phyloP scores from a whole-genome alignment of 208 protist species.

The Leishmania amazonensis region DNA sequence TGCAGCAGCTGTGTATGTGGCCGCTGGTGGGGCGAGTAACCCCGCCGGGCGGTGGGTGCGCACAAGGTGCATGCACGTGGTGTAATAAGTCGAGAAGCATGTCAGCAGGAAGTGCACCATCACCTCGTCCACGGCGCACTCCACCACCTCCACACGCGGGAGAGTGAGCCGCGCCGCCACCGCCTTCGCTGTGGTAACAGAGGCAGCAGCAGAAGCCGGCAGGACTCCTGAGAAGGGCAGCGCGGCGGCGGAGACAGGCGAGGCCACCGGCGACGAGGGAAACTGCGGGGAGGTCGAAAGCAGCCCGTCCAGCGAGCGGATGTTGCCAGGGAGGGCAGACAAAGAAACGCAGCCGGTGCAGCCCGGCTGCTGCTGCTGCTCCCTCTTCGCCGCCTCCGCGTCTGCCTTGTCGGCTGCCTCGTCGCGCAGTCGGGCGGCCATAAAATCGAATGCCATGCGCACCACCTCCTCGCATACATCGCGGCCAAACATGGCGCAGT shows the following conservation, averaged over 20 bases:
- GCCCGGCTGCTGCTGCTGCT: slow-evolving; percentile 3
- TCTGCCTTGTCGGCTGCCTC: slow-evolving; percentile 16
- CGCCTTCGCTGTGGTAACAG: not conserved
- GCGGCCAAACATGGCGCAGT: slow-evolving; percentile 26
- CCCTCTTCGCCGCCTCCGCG: not conserved
- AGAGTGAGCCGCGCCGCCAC: slow-evolving; percentile 6
- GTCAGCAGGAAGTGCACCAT: slow-evolving; percentile 35
- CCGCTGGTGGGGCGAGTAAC: not conserved
- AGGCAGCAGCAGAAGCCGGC: not conserved
- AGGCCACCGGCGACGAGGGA: slow-evolving; percentile 12
- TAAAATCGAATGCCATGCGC: slow-evolving; percentile 27
- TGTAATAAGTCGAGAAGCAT: slow-evolving; percentile 32
- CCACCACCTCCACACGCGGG: slow-evolving; percentile 25
- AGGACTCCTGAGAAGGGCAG: not conserved
- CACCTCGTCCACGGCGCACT: slow-evolving; percentile 37
- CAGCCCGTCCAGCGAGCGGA: not conserved
- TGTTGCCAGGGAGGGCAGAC: not conserved
- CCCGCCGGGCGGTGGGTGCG: slow-evolving; percentile 16
- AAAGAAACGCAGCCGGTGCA: not conserved
- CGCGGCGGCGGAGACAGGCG: slow-evolving; percentile 2
- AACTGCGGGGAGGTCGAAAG: not conserved
- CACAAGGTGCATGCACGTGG: slow-evolving; percentile 23
- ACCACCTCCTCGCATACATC: slow-evolving; percentile 33
- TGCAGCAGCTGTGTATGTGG: not conserved
- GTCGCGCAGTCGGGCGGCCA: slow-evolving; percentile 25